Percentiles rank a stretch among this genome's conserved stretches.
phyloP scores from a whole-genome alignment of 2,329 filamentous ascomycete species.

The Cadophora sp. region DNA sequence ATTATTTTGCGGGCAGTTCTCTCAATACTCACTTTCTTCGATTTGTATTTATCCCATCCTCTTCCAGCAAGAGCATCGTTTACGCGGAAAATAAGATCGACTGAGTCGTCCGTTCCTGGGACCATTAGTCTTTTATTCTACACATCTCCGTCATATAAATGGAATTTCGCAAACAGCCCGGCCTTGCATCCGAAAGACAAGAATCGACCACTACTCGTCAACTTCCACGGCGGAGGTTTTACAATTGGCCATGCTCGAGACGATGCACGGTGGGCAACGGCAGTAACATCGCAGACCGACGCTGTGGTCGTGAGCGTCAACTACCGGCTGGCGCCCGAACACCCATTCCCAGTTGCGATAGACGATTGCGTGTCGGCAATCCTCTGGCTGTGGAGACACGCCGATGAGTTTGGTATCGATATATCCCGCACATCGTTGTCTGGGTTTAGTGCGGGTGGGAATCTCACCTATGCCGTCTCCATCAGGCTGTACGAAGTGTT shows the following conservation, averaged over 20 bases:
- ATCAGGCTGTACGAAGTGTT: slow-evolving; percentile 26
- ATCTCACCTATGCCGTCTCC: slow-evolving; percentile 25
- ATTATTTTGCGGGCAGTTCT: too few relatives aligned
- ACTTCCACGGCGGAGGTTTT: slow-evolving; percentile 57
- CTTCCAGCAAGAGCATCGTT: too few relatives aligned
- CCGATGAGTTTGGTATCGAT: slow-evolving; percentile 29
- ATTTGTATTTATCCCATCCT: too few relatives aligned
- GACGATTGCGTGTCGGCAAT: slow-evolving; percentile 59
- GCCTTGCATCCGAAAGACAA: too few relatives aligned
- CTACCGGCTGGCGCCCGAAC: slow-evolving; percentile 67
- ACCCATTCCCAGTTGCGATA: slow-evolving; percentile 66
- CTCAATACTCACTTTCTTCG: too few relatives aligned
- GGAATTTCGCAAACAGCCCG: too few relatives aligned
- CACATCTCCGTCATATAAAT: too few relatives aligned
- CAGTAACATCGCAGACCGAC: too few relatives aligned
- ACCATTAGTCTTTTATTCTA: too few relatives aligned
- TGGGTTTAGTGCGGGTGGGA: slow-evolving; percentile 55
- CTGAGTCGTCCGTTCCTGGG: too few relatives aligned
- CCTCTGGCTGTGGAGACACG: slow-evolving; percentile 46
- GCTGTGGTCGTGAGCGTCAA: slow-evolving; percentile 61
- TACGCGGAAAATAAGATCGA: too few relatives aligned
- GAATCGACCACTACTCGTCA: too few relatives aligned
- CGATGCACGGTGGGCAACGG: slow-evolving; percentile 62
- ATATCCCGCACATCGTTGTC: slow-evolving; percentile 49
- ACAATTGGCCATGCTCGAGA: slow-evolving; percentile 63